Percentiles rank a stretch among this genome's conserved stretches.
Conservation (phyloP, 2,329 filamentous ascomycete genomes). For the Monilinia fructigena region DNA sequence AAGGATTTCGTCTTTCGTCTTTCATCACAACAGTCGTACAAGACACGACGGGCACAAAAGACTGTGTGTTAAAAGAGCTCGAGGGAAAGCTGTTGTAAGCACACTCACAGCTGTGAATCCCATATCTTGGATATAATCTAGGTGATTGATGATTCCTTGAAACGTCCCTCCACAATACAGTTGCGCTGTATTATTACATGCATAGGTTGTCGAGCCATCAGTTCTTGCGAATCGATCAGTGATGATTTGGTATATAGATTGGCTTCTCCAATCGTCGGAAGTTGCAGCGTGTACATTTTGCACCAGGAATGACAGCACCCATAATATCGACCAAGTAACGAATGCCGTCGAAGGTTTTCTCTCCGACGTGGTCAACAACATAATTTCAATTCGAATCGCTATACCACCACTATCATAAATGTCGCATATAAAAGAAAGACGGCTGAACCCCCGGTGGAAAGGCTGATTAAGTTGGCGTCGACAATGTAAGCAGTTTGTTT, state of each 20-base stretch:
- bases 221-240: constrained; percentile 44
- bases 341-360: constrained; percentile 23
- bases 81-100: neutral
- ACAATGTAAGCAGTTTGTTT: constrained; percentile 16
- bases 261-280: constrained; percentile 39
- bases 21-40: neutral
- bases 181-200: constrained; percentile 34
- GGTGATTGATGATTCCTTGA: constrained; percentile 45
- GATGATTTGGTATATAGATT: constrained; percentile 45
- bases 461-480: constrained; percentile 10
- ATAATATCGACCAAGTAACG: constrained; percentile 23
- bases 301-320: constrained; percentile 2
- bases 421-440: constrained; percentile 14
- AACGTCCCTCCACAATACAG: constrained; percentile 50
- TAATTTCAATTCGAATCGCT: constrained; percentile 11
- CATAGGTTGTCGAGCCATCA: constrained; percentile 39
- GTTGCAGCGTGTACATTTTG: constrained; percentile 25
- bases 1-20: constrained; percentile 5
- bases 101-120: constrained; percentile 38
- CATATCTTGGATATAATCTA: constrained; percentile 49
- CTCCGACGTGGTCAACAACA: constrained; percentile 23
- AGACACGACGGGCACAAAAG: neutral
- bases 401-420: constrained; percentile 1
- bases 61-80: constrained; percentile 2
- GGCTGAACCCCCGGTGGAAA: constrained; percentile 8